phyloP scores from a whole-genome alignment of 306 rosid species.

The Urtica urens region DNA sequence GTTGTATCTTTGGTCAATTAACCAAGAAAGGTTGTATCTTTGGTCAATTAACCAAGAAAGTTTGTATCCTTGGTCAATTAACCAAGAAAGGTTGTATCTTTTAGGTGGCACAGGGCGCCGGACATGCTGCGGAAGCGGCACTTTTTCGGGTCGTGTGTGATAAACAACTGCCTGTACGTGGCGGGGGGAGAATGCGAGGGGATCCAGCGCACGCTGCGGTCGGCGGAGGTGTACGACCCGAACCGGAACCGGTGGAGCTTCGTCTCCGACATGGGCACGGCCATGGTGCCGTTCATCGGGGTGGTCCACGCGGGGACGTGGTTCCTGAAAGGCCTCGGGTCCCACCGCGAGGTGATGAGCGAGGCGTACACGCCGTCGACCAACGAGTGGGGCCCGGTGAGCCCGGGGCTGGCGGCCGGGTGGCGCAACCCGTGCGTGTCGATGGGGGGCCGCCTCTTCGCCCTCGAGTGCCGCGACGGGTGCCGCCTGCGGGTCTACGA shows the following conservation, averaged over 20 bases:
- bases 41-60: no score
- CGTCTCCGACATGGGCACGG: slow-evolving; percentile 86
- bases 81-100: no score
- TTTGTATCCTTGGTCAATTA: no score
- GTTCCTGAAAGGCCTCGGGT: slow-evolving; percentile 93
- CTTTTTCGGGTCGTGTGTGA: slow-evolving; percentile 85
- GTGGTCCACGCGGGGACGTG: slow-evolving; percentile 85
- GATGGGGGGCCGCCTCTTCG: slow-evolving; percentile 72
- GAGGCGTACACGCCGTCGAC: slow-evolving; percentile 85
- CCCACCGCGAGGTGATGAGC: slow-evolving; percentile 80
- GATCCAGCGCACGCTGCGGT: slow-evolving; percentile 87
- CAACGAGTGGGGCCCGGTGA: slow-evolving; percentile 76
- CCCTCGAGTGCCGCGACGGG: slow-evolving; percentile 86
- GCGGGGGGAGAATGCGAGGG: slow-evolving; percentile 99
- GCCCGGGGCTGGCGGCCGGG: slow-evolving; percentile 75
- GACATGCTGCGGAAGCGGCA: slow-evolving; percentile 98
- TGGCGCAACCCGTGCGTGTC: slow-evolving; percentile 98
- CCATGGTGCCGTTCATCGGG: slow-evolving; percentile 96
- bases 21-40: no score
- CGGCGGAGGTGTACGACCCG: slow-evolving; percentile 94
- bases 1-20: no score
- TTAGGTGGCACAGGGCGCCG: slow-evolving; percentile 97
- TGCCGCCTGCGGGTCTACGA: slow-evolving; percentile 93
- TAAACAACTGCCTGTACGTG: slow-evolving; percentile 90
- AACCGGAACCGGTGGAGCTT: slow-evolving; percentile 82